These are phyloP conservation scores for Drosera spatulata DNA, from an alignment of 179 eudicot species.

Conservation along the genomic window DNA sequence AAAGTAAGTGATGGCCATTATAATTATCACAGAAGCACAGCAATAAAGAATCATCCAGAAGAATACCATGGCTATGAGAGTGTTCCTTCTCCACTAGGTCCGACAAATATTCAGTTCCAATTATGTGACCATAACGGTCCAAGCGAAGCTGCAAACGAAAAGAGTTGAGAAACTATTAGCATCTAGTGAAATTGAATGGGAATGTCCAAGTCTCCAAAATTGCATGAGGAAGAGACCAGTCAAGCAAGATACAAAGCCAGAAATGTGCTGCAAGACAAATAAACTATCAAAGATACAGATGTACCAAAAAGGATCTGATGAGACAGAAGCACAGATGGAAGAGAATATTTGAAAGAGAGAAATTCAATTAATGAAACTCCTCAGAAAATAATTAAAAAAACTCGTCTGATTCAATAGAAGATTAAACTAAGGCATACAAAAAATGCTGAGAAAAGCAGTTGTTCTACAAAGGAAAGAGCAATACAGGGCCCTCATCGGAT, in stretches of 20 bases:
- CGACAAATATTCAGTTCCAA: constrained; percentile 78
- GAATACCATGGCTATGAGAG: constrained; percentile 64
- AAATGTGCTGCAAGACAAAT: not conserved
- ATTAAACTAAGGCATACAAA: too few relatives aligned
- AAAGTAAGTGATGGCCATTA: too few relatives aligned
- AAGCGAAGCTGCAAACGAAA: constrained; percentile 69
- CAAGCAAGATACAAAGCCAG: not conserved
- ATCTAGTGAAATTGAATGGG: not conserved
- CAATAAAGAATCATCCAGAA: constrained; percentile 3
- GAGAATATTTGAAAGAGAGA: too few relatives aligned
- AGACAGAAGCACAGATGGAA: too few relatives aligned
- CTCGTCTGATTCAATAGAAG: too few relatives aligned
- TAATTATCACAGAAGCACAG: not conserved
- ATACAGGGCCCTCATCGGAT: too few relatives aligned
- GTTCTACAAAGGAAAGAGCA: too few relatives aligned
- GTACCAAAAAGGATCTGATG: too few relatives aligned
- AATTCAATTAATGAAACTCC: too few relatives aligned
- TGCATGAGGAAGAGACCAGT: not conserved
- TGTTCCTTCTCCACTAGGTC: constrained; percentile 94
- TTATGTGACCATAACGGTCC: constrained; percentile 58
- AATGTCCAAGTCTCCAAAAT: not conserved
- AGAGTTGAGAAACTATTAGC: not conserved
- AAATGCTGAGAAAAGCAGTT: too few relatives aligned
- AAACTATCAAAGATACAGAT: not conserved
- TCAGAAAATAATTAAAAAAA: too few relatives aligned